phyloP scores from a whole-genome alignment of 164 flowering plant genomes.

The Berberis vulgaris region DNA sequence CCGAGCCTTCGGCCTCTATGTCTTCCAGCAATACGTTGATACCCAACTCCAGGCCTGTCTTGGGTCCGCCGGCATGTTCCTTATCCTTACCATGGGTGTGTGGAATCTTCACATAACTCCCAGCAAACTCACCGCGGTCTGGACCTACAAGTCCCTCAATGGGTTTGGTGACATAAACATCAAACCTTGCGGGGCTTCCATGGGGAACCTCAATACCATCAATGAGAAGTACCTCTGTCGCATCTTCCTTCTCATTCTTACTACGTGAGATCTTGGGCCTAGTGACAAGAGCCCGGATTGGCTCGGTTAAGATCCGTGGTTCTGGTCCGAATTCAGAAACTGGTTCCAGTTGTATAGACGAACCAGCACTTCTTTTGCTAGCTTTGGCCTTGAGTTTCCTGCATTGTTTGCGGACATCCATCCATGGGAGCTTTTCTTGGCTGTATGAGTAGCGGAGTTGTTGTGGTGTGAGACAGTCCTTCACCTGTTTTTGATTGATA shows the following conservation, averaged over 20 bases:
- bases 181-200: no score
- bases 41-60: neutral
- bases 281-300: constrained; percentile 5
- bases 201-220: no score
- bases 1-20: no score
- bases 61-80: neutral
- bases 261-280: constrained; percentile 6
- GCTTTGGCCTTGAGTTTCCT: neutral
- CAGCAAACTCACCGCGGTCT: no score
- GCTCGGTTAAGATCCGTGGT: neutral
- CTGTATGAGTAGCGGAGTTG: neutral
- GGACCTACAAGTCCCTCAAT: no score
- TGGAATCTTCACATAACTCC: neutral
- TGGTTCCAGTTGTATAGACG: neutral
- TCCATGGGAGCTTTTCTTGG: constrained; percentile 4
- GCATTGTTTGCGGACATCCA: neutral
- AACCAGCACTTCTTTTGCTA: neutral
- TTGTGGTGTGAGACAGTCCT: no score
- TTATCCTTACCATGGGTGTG: constrained; percentile 1
- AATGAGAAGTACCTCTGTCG: no score
- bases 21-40: no score
- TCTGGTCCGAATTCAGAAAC: constrained; percentile 1
- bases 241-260: no score
- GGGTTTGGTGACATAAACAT: no score
- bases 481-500: neutral